phyloP scores from a whole-genome alignment of 345 rosid genomes.

The Populus alba region DNA sequence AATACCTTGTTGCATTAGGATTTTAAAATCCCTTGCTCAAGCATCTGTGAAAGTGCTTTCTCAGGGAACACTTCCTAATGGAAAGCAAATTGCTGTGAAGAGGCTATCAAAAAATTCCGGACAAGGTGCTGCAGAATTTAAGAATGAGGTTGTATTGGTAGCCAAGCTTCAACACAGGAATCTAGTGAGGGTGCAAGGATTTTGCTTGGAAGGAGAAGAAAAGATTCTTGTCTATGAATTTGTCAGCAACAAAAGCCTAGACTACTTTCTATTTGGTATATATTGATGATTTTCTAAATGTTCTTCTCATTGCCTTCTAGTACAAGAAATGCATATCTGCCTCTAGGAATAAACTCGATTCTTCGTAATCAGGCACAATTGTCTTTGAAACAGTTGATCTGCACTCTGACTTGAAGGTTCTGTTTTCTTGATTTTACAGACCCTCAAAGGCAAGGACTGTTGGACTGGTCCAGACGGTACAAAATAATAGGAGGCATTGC shows the following conservation, averaged over 20 bases:
- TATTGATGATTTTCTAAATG: background rate
- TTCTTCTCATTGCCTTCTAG: background rate
- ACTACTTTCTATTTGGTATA: conserved; percentile 35
- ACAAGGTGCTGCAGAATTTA: conserved; percentile 48
- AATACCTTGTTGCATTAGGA: too few relatives aligned
- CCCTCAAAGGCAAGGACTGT: background rate
- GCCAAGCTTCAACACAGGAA: conserved; percentile 54
- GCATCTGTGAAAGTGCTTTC: too few relatives aligned
- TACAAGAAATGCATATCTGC: too few relatives aligned
- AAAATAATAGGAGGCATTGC: conserved; percentile 24
- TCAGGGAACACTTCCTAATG: too few relatives aligned
- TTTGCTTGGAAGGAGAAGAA: conserved; percentile 44
- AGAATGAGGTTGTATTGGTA: conserved; percentile 44
- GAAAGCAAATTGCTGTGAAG: too few relatives aligned
- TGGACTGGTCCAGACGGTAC: conserved; percentile 23
- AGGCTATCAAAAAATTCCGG: conserved; percentile 22
- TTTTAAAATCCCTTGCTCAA: too few relatives aligned
- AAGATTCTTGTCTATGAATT: conserved; percentile 52
- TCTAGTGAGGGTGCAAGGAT: conserved; percentile 43
- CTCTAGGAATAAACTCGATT: too few relatives aligned
- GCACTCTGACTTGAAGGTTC: background rate
- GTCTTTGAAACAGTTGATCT: too few relatives aligned
- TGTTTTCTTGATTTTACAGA: conserved; percentile 1
- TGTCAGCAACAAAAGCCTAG: conserved; percentile 49
- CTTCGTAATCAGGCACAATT: too few relatives aligned